These are phyloP conservation scores for Coleophoma cylindrospora DNA, from an alignment of 2,329 filamentous ascomycete species.

Conservation along the genomic window DNA sequence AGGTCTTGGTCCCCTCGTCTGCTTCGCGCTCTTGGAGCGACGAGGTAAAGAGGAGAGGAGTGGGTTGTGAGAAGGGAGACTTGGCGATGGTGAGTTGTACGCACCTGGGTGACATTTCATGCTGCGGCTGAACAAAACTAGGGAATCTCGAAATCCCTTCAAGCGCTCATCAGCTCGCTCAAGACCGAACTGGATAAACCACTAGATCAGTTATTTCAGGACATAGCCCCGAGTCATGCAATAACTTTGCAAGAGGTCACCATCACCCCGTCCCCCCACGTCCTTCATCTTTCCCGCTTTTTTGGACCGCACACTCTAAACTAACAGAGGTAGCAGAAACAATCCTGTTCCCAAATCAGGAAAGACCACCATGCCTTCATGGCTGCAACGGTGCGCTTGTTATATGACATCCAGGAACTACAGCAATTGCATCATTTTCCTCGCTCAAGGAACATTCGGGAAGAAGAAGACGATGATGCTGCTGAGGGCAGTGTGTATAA, in stretches of 20 bases:
- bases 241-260: too few relatives aligned
- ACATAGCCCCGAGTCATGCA: too few relatives aligned
- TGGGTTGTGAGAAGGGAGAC: neutral
- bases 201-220: neutral
- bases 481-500: slow-evolving; percentile 15
- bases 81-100: too few relatives aligned
- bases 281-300: neutral
- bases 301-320: neutral
- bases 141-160: slow-evolving; percentile 11
- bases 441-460: slow-evolving; percentile 10
- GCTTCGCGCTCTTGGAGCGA: neutral
- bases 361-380: slow-evolving; percentile 22
- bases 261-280: neutral
- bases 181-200: slow-evolving; percentile 15
- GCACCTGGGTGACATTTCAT: too few relatives aligned
- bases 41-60: neutral
- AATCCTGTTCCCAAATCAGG: slow-evolving; percentile 9
- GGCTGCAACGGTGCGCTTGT: slow-evolving; percentile 17
- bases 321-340: neutral
- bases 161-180: slow-evolving; percentile 15
- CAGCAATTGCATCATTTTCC: slow-evolving; percentile 6
- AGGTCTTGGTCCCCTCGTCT: too few relatives aligned
- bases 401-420: slow-evolving; percentile 20
- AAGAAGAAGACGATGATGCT: slow-evolving; percentile 11
- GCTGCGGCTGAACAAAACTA: neutral